Percentiles rank a stretch among this genome's conserved stretches.
Conservation (phyloP, 73 alveolate species). For the Stentor roeselii region DNA sequence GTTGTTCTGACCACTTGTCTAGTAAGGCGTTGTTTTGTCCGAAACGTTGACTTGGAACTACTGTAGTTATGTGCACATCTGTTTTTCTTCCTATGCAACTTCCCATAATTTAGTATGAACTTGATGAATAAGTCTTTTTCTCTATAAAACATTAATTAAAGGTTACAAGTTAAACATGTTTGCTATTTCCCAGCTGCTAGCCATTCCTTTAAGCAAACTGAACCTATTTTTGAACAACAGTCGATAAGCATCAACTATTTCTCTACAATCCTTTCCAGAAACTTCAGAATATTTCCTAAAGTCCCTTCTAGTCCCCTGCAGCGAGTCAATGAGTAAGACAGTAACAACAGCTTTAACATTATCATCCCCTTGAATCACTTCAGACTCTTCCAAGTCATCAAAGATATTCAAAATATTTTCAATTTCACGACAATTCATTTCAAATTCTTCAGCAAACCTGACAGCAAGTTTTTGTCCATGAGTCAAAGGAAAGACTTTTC, state of each 20-base stretch:
- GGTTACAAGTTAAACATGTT: neutral
- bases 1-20: slow-evolving; percentile 9
- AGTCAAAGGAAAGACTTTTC: neutral
- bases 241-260: neutral
- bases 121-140: too few relatives aligned
- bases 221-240: neutral
- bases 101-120: slow-evolving; percentile 1
- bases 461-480: neutral
- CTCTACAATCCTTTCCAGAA: neutral
- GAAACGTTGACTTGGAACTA: neutral
- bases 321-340: neutral
- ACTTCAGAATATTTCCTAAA: neutral
- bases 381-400: neutral
- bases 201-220: neutral
- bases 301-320: neutral
- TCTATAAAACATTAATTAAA: too few relatives aligned
- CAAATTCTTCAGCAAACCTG: neutral
- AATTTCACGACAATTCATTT: neutral
- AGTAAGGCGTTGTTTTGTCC: neutral
- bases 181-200: neutral
- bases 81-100: neutral
- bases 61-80: neutral
- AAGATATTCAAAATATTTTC: neutral
- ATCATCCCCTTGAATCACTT: neutral
- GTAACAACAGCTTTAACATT: neutral